Percentiles rank a stretch among this genome's conserved stretches.
These are phyloP conservation scores for Neurospora tetrasperma DNA, from an alignment of 495 filamentous ascomycete species.

Conservation along the genomic window DNA sequence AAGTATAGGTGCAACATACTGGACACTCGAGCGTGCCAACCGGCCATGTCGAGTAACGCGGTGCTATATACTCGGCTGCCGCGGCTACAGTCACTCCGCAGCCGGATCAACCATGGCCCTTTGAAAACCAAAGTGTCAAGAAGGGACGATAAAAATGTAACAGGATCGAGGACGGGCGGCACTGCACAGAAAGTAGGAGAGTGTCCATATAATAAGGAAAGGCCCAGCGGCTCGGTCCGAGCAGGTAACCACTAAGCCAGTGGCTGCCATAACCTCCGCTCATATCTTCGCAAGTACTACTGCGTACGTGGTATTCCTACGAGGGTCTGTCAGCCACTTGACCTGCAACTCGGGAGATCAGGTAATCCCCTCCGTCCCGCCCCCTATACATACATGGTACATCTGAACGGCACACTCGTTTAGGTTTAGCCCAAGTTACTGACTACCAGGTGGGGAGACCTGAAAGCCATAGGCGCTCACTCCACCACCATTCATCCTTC, in stretches of 20 bases:
- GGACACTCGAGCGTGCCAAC: neutral
- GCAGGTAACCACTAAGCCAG: neutral
- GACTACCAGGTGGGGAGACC: neutral
- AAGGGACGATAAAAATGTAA: neutral
- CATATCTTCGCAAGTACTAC: neutral
- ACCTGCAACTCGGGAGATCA: neutral
- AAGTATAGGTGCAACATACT: neutral
- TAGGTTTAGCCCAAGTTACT: neutral
- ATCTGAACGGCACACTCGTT: neutral
- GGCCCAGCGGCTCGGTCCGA: neutral
- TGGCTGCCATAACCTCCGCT: neutral
- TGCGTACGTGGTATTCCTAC: neutral
- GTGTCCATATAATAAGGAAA: neutral
- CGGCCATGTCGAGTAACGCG: neutral
- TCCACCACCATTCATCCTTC: neutral
- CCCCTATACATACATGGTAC: neutral
- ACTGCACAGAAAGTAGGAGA: neutral
- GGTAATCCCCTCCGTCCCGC: neutral
- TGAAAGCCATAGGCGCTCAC: neutral
- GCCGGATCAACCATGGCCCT: neutral
- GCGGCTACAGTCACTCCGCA: neutral
- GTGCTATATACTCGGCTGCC: neutral
- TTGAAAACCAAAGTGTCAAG: neutral
- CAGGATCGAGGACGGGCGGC: neutral
- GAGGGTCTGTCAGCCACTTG: neutral